phyloP scores from a whole-genome alignment of 2,329 filamentous ascomycete genomes.

The Endothia cerciana region DNA sequence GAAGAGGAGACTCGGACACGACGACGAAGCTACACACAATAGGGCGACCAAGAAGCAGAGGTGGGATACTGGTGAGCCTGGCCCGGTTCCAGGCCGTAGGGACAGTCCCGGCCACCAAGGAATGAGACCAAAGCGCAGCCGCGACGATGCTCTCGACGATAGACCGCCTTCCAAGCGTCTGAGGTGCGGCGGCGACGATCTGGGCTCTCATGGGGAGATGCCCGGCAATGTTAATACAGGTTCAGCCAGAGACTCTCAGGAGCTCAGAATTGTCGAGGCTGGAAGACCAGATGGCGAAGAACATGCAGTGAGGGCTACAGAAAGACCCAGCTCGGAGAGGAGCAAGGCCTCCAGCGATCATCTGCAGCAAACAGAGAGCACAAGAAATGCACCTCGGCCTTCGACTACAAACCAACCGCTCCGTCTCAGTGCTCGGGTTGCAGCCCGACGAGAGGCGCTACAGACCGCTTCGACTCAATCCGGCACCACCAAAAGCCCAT shows the following conservation, averaged over 20 bases:
- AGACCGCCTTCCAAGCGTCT: background rate
- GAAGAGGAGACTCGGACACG: conserved; percentile 6
- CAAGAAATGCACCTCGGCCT: background rate
- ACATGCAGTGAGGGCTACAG: background rate
- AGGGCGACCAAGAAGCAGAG: conserved; percentile 4
- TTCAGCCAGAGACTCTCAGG: background rate
- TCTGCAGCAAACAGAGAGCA: conserved; percentile 1
- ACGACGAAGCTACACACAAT: background rate
- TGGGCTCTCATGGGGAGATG: background rate
- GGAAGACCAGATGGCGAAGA: background rate
- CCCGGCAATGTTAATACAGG: background rate
- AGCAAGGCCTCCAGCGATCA: conserved; percentile 8
- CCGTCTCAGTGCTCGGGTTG: conserved; percentile 13
- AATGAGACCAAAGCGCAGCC: conserved; percentile 14
- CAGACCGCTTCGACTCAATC: background rate
- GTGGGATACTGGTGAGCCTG: conserved; percentile 11
- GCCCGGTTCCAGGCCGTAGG: background rate
- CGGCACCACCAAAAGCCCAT: background rate
- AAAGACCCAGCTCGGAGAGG: conserved; percentile 6
- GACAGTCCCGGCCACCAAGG: background rate
- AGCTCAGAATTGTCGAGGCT: background rate
- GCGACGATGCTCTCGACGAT: background rate
- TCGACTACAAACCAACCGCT: background rate
- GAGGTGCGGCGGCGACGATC: background rate
- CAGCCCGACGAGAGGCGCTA: conserved; percentile 4